These are phyloP conservation scores for Colletotrichum paranaense DNA, from an alignment of 2,329 filamentous ascomycete genomes.

Conservation along the genomic window DNA sequence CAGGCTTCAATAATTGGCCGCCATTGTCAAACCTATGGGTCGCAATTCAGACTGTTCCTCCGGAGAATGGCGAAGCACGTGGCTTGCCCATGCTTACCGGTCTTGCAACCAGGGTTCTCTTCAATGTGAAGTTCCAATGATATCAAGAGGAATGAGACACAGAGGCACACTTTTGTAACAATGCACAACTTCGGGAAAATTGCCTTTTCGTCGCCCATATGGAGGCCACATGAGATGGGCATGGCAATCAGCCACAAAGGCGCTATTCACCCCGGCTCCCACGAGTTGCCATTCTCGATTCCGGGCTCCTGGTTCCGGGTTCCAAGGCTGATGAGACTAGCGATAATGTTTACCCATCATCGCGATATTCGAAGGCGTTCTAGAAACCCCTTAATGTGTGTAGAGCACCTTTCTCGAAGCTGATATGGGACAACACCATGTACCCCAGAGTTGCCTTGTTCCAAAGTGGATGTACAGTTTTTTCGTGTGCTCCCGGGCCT, in stretches of 20 bases:
- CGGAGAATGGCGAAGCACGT: slow-evolving; percentile 28
- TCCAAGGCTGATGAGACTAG: neutral
- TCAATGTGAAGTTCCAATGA: neutral
- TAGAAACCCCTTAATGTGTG: neutral
- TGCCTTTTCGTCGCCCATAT: neutral
- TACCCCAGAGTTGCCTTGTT: slow-evolving; percentile 2
- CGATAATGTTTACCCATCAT: neutral
- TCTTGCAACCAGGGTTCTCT: neutral
- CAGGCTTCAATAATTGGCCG: slow-evolving; percentile 39
- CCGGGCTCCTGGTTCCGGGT: neutral
- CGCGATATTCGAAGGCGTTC: slow-evolving; percentile 10
- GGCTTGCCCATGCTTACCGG: slow-evolving; percentile 30
- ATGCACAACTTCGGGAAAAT: neutral
- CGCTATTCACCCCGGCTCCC: slow-evolving; percentile 11
- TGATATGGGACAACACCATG: neutral
- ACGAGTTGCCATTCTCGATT: neutral
- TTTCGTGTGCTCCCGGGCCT: neutral
- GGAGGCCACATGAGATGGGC: slow-evolving; percentile 25
- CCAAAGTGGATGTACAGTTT: neutral
- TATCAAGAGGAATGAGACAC: slow-evolving; percentile 5
- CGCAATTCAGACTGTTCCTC: neutral
- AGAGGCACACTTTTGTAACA: slow-evolving; percentile 19
- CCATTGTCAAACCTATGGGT: slow-evolving; percentile 38
- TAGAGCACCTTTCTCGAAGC: neutral
- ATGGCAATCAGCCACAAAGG: slow-evolving; percentile 10